Conservation (phyloP, 2,329 filamentous ascomycete genomes). For the Penicillium palitans region DNA sequence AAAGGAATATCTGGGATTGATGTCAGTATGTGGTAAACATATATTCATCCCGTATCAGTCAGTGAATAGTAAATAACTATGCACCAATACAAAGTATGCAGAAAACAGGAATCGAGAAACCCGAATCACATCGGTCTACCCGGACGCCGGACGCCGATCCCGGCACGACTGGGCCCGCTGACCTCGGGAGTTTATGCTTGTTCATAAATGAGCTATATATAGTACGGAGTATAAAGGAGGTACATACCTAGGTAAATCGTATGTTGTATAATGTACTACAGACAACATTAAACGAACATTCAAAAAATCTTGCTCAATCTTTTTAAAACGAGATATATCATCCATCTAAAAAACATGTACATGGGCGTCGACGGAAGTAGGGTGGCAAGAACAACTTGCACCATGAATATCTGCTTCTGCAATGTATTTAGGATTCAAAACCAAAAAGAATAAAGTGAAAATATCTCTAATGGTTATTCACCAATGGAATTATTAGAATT, state of each 20-base stretch:
- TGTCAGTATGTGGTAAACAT: slow-evolving; percentile 1
- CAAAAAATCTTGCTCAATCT: too few species aligned
- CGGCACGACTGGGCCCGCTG: neutral
- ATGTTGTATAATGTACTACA: neutral
- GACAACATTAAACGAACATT: neutral
- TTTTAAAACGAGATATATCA: neutral
- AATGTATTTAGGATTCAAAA: too few species aligned
- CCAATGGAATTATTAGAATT: neutral
- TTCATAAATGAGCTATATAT: neutral
- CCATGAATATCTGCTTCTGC: neutral
- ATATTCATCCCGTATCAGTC: neutral
- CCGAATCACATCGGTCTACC: neutral
- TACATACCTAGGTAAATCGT: neutral
- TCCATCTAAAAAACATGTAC: neutral
- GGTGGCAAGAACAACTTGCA: neutral
- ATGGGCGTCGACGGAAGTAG: neutral
- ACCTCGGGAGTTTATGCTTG: neutral
- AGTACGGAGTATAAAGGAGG: neutral
- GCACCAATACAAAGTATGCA: neutral
- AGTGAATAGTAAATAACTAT: neutral
- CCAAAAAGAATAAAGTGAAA: neutral
- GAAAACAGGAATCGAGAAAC: neutral
- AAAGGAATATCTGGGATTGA: neutral
- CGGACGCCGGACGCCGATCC: slow-evolving; percentile 7
- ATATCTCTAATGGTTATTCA: neutral